Base-by-base conservation (phyloP, 2,329 filamentous ascomycete species). In the Aureobasidium lini region DNA sequence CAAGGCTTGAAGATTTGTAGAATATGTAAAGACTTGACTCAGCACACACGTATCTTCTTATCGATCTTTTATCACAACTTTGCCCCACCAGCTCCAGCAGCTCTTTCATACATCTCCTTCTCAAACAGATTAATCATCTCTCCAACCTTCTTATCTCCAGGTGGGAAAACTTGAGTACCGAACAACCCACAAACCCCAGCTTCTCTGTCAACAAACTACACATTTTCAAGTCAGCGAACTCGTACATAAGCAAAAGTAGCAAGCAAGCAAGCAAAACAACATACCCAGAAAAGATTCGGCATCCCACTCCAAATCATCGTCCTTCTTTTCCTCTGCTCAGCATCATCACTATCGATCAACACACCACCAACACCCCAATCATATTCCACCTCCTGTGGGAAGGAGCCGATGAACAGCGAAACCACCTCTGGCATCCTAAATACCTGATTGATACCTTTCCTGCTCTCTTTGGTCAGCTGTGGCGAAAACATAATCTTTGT, bases 401-500 rank as follows among this genome's bases (percentile, higher is more conserved):
- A 71, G 63, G 76, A 70, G 15, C 68, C 68, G 7, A 74, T 68
- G 59, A 70, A 62, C 11, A 72, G 66, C 43, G 64, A 57, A 40
- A 71, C 69, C 29, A 71, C 64, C 37, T 64, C 50, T 66, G 68
- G 71, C 10, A 61, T 61, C 1, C 66, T 10, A 31, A 69, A 63
- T 56, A 72, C 70, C 8, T 63, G 60, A 32, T 68, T 67, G 31
- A 72, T 62, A 16, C 68, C 62, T 49, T 66, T 43, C 37, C 64
- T 62, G 11, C 63, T 42, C 44, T 64, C 63, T 0, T 62, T 59
- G 3, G 62, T 68, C 0, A 84, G 73, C 46, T 80, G 80, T 0
- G 79, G 72, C 57, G 69, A 64, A 63, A 82, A 82, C 68, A 84
- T 73, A 44, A 71, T 64, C 1, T 75, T 70, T 0, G 77, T 72